Evolutionary conservation across 1,284 basidiomycete species (phyloP).

Genomic region (Ustilago xerochloae): DNA sequence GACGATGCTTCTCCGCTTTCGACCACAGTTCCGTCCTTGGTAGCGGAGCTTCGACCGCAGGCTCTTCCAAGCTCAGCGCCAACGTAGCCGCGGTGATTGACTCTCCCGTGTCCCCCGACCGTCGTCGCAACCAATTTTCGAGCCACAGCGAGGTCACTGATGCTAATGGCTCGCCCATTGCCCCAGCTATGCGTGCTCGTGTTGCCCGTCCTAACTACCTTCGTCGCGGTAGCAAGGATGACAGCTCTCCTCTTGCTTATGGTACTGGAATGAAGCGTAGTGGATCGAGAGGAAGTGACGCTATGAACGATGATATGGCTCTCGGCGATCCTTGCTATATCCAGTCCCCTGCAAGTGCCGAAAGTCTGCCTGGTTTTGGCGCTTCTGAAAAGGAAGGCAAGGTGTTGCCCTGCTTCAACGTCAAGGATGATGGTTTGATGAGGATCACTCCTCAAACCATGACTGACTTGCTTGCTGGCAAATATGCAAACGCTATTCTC

Average conservation of each 20-base stretch:
- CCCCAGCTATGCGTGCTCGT: slow-evolving; percentile 26
- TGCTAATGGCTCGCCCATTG: slow-evolving; percentile 55
- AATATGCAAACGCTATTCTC: slow-evolving; percentile 56
- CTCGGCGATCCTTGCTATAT: slow-evolving; percentile 22
- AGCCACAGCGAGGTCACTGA: slow-evolving; percentile 38
- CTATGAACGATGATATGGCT: slow-evolving; percentile 41
- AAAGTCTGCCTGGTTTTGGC: slow-evolving; percentile 61
- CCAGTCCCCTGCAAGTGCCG: slow-evolving; percentile 39
- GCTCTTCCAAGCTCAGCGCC: slow-evolving; percentile 13
- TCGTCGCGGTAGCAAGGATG: slow-evolving; percentile 56
- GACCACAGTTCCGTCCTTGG: slow-evolving; percentile 36
- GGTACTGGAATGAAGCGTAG: slow-evolving; percentile 54
- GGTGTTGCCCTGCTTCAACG: slow-evolving; percentile 90
- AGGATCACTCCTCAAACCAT: slow-evolving; percentile 81
- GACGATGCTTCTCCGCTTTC: slow-evolving; percentile 50
- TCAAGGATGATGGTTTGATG: slow-evolving; percentile 94
- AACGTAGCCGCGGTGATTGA: not conserved
- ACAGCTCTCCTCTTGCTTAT: slow-evolving; percentile 59
- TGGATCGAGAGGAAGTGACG: slow-evolving; percentile 32
- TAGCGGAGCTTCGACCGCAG: slow-evolving; percentile 4
- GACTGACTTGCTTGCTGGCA: slow-evolving; percentile 57
- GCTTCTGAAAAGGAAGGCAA: slow-evolving; percentile 76
- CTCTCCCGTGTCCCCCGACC: slow-evolving; percentile 37
- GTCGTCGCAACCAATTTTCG: slow-evolving; percentile 19
- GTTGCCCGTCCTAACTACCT: slow-evolving; percentile 30